These are phyloP conservation scores for Trichoderma sp. DNA, from an alignment of 2,329 filamentous ascomycete species.

Conservation along the genomic window DNA sequence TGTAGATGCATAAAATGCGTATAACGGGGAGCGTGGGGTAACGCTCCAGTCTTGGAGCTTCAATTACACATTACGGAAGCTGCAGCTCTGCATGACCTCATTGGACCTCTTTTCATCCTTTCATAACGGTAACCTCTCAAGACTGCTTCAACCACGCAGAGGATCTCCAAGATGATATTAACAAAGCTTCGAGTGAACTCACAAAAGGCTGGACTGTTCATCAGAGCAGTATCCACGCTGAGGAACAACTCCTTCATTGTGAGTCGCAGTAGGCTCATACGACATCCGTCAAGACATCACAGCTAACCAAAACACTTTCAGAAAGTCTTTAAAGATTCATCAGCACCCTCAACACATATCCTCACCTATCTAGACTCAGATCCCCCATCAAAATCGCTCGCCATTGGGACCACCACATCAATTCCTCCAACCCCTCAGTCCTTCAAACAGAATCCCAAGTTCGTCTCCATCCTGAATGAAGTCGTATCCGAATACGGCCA, in stretches of 20 bases:
- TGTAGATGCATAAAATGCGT: constrained; percentile 36
- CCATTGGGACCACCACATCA: constrained; percentile 61
- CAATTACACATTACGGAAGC: constrained; percentile 15
- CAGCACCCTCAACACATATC: constrained; percentile 51
- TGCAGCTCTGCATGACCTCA: constrained; percentile 39
- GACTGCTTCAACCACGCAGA: neutral
- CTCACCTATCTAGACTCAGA: constrained; percentile 62
- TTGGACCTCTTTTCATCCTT: constrained; percentile 25
- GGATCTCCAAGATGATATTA: constrained; percentile 34
- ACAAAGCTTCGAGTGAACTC: constrained; percentile 34
- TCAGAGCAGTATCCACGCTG: constrained; percentile 50
- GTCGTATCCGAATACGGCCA: constrained; percentile 59
- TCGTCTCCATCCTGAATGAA: constrained; percentile 60
- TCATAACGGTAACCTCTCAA: constrained; percentile 11
- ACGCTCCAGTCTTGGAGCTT: constrained; percentile 9
- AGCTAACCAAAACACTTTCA: constrained; percentile 38
- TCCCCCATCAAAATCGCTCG: constrained; percentile 56
- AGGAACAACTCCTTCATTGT: constrained; percentile 58
- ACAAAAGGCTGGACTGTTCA: constrained; percentile 32
- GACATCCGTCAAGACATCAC: constrained; percentile 46
- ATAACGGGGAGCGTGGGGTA: constrained; percentile 26
- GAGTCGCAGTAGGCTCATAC: constrained; percentile 34
- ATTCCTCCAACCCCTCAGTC: constrained; percentile 64
- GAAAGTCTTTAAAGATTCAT: constrained; percentile 60
- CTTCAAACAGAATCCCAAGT: constrained; percentile 61